Evolutionary conservation across 2,329 filamentous ascomycete species (phyloP).

Genomic region (Xylaria digitata): DNA sequence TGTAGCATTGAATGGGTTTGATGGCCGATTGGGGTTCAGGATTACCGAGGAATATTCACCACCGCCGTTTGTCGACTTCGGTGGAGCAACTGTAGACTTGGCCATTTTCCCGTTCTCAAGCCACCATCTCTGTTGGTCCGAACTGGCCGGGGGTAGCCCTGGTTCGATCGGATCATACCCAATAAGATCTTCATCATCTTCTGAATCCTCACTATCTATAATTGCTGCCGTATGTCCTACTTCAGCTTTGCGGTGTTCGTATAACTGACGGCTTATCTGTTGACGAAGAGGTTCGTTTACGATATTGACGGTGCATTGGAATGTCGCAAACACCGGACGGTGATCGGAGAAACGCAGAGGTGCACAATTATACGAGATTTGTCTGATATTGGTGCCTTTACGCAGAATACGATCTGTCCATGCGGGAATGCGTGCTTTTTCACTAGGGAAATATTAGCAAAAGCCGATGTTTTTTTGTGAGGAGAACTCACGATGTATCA

Average conservation of each 20-base stretch:
- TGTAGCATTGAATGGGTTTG: constrained; percentile 82
- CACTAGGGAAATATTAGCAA: constrained; percentile 63
- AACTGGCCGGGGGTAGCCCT: constrained; percentile 75
- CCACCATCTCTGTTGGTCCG: constrained; percentile 78
- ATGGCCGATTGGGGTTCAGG: constrained; percentile 77
- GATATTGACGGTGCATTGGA: constrained; percentile 84
- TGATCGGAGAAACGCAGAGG: constrained; percentile 93
- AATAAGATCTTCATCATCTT: constrained; percentile 83
- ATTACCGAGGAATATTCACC: constrained; percentile 63
- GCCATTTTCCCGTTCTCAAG: constrained; percentile 78
- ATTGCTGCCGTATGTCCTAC: constrained; percentile 72
- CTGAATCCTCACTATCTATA: constrained; percentile 66
- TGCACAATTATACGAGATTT: constrained; percentile 84
- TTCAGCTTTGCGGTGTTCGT: constrained; percentile 73
- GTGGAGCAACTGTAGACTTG: constrained; percentile 76
- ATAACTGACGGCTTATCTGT: constrained; percentile 77
- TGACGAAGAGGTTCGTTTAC: constrained; percentile 81
- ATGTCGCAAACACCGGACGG: constrained; percentile 91
- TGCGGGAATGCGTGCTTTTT: constrained; percentile 93
- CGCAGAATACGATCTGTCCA: constrained; percentile 96
- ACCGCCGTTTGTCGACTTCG: constrained; percentile 59
- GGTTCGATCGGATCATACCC: constrained; percentile 87
- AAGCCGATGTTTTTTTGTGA: not conserved
- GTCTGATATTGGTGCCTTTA: constrained; percentile 84
- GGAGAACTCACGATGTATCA: constrained; percentile 79